Base-by-base conservation (phyloP, 768 basidiomycete species). In the Boletus patriciae region DNA sequence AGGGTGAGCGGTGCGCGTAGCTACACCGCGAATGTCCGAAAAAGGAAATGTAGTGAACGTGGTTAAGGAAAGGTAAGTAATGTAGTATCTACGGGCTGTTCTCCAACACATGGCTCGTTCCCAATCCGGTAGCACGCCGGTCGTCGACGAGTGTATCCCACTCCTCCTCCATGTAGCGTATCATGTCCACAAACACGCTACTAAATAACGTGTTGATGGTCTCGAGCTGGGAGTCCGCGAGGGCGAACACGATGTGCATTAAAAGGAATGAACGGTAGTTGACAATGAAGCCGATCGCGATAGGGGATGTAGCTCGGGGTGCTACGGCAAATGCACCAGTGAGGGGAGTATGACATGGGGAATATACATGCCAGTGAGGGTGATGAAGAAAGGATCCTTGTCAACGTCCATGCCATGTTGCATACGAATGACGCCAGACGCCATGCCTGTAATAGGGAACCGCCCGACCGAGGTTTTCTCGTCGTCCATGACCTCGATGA, bases 201-300 rank as follows among this genome's bases (percentile, higher is more conserved):
- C 50, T 52, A 44, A 59, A 69, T 4, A 66, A 21, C 0, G 60
- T 59, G 34, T 48, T 58, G 25, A 62, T 50, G n/a, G 56, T 64
- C 29, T 65, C 66, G 3, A 65, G 52, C 16, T 50, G 43, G 2
- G 44, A 12, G 7, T 67, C 62, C 6, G 55, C 56, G 27, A 68
- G 58, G n/a, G 62, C 64, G 37, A 69, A 68, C n/a, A 66, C 25
- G 41, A 45, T 21, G 15, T 69, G 64, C 55, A 55, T 60, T 21
- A 69, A 54, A 41, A 69, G 57, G 31, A 60, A 66, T 8, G 62
- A 59, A 12, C 56, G 44, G 29, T 68, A 64, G 31, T 60, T 53
- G 19, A 16, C 21, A 23, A 68, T 61, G 46, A 66, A 63, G 54
- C 62, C 54, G 34, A 61, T 50, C 1, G 67, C 67, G 9, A 64